A percentile compares a stretch with the other conserved stretches of the same genome.
These are phyloP conservation scores for Dalbergia cochinchinensis DNA, from an alignment of 306 rosid genomes.

Conservation along the genomic window DNA sequence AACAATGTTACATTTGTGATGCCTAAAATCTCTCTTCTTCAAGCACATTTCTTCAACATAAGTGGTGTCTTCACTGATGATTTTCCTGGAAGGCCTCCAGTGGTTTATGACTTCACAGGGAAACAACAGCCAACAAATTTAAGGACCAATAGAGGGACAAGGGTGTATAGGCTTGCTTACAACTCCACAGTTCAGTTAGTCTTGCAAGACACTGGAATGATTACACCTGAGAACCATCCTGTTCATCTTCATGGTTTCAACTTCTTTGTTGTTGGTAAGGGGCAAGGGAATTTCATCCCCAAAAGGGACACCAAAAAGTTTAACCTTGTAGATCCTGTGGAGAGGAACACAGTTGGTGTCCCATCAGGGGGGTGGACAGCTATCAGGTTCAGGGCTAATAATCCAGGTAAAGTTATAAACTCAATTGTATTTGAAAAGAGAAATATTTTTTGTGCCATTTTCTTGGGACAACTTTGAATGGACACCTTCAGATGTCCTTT, in stretches of 20 bases:
- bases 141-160: constrained; percentile 68
- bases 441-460: too few relatives aligned
- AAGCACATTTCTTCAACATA: constrained; percentile 83
- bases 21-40: constrained; percentile 80
- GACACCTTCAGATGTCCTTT: too few relatives aligned
- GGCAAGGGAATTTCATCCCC: constrained; percentile 73
- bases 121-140: constrained; percentile 62
- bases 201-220: constrained; percentile 85
- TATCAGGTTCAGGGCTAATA: constrained; percentile 85
- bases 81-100: constrained; percentile 71
- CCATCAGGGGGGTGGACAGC: constrained; percentile 90
- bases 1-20: constrained; percentile 82
- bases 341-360: constrained; percentile 82
- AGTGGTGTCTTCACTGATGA: constrained; percentile 82
- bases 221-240: constrained; percentile 87
- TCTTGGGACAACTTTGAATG: too few relatives aligned
- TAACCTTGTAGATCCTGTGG: constrained; percentile 83
- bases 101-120: constrained; percentile 68
- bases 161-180: constrained; percentile 75
- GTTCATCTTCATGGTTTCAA: constrained; percentile 88
- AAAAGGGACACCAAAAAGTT: constrained; percentile 68
- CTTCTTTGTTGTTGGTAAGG: constrained; percentile 80
- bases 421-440: neutral
- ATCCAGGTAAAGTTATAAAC: constrained; percentile 67
- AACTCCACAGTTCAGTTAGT: constrained; percentile 81